phyloP scores from a whole-genome alignment of 1,284 basidiomycete genomes.

The Cutaneotrichosporon sp. region DNA sequence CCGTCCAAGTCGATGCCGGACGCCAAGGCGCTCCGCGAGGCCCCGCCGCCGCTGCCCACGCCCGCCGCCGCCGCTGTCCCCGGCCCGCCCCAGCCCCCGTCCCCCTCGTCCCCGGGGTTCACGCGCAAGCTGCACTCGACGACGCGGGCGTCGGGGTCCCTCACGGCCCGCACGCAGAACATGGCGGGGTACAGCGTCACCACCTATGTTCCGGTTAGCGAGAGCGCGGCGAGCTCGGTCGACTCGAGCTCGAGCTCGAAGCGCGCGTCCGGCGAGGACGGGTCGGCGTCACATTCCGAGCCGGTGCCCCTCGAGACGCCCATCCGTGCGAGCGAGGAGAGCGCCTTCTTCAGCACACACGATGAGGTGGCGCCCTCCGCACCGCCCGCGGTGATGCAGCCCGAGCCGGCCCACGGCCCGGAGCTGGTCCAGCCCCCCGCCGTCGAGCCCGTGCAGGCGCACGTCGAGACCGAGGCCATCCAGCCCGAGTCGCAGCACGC shows the following conservation, averaged over 20 bases:
- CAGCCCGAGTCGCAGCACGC: not conserved
- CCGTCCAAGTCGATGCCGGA: not conserved
- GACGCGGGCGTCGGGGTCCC: not conserved
- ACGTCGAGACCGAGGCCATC: not conserved
- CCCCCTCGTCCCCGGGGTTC: not conserved
- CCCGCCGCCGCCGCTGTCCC: not conserved
- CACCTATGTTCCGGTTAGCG: not conserved
- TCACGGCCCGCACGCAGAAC: not conserved
- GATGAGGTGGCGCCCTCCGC: not conserved
- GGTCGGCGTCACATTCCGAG: not conserved
- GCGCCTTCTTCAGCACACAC: constrained; percentile 2
- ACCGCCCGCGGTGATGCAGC: not conserved
- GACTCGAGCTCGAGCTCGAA: constrained; percentile 1
- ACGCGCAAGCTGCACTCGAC: constrained; percentile 2
- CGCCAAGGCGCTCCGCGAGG: not conserved
- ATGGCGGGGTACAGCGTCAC: constrained; percentile 3
- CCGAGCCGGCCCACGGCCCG: not conserved
- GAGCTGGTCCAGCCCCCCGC: not conserved
- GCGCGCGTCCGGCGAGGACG: not conserved
- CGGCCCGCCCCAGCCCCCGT: not conserved
- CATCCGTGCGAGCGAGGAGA: not conserved
- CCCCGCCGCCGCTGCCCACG: not conserved
- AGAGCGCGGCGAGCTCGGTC: not conserved
- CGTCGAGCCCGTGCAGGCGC: not conserved
- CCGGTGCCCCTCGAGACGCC: not conserved